Evolutionary conservation across 805 yeast genomes (phyloP).

Genomic region (Yarrowia sp.): DNA sequence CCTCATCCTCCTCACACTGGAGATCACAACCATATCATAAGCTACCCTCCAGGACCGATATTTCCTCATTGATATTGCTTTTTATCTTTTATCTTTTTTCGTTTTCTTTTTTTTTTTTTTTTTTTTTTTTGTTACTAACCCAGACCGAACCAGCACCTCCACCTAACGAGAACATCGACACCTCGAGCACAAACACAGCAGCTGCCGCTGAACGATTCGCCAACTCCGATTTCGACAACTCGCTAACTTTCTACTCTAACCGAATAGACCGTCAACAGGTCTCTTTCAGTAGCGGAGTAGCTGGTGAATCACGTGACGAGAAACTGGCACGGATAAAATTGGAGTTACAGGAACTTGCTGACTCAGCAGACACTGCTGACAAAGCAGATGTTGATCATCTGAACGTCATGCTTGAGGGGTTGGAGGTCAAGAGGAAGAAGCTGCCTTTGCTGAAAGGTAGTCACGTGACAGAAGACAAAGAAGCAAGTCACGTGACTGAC

Average conservation of each 20-base stretch:
- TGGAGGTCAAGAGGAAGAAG: background rate
- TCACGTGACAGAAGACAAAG: background rate
- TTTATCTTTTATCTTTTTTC: no score
- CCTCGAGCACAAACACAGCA: background rate
- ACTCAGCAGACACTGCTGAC: background rate
- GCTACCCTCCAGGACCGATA: no score
- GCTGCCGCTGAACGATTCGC: background rate
- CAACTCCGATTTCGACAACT: constrained; percentile 6
- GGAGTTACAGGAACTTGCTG: constrained; percentile 8
- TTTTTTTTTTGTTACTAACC: background rate
- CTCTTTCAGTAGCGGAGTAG: background rate
- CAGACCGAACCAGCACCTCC: constrained; percentile 1
- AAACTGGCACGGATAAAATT: constrained; percentile 7
- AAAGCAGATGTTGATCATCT: background rate
- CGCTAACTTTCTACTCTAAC: constrained; percentile 7
- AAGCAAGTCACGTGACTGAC: background rate
- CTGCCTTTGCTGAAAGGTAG: background rate
- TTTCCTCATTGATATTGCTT: no score
- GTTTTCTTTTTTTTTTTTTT: no score
- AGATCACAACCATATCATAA: no score
- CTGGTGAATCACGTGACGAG: background rate
- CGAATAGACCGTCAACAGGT: background rate
- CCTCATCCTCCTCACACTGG: no score
- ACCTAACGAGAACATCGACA: constrained; percentile 5
- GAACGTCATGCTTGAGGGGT: background rate